Base-by-base conservation (phyloP, 305 asterid genomes). In the Fraxinus baroniana region DNA sequence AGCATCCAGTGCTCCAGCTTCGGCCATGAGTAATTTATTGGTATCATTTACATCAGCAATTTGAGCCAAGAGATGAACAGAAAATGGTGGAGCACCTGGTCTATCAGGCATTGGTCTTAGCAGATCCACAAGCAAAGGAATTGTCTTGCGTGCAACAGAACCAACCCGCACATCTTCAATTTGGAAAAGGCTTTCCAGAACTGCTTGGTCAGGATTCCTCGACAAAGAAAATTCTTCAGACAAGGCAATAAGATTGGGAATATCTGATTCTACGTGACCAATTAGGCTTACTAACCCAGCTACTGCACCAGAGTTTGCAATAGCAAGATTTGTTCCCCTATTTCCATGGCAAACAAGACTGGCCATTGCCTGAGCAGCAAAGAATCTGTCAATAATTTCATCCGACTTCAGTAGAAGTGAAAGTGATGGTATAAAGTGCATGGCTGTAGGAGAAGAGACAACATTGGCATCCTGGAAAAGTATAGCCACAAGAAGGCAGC, bases 301-400 rank as follows among this genome's bases (percentile, higher is more conserved):
- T 80, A 93, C 90, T 79, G 94, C 92, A 83, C 93, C 95, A 46
- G 98, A 92, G 84, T 93, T 91, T 71, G 94, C 93, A 82, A 95
- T 84, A 7, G 92, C 90, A 81, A 95, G 94, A 88, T 89, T 91
- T 83, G 90, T 91, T 78, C 86, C 89, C 84, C 82, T 90, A 87
- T 88, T 88, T 78, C 92, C 90, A 84, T 94, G 95, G 84, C 86
- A 74, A 80, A 90, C 95, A 82, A 95, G 93, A 84, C 95, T 94
- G 76, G 95, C 92, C 88, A 92, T 87, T 76, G 97, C 97, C 88
- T 94, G 99, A 78, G 98, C 98, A 82, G 95, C 95, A 81, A 95
- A 93, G 86, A 82, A 93, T 82, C 87, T 89, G 85, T 90, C 94
- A 30, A 86, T 90, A 86, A 92, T 85, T 89, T 95, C 93, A 74